phyloP scores from a whole-genome alignment of 2,329 filamentous ascomycete species.

The Exophiala oligosperma region DNA sequence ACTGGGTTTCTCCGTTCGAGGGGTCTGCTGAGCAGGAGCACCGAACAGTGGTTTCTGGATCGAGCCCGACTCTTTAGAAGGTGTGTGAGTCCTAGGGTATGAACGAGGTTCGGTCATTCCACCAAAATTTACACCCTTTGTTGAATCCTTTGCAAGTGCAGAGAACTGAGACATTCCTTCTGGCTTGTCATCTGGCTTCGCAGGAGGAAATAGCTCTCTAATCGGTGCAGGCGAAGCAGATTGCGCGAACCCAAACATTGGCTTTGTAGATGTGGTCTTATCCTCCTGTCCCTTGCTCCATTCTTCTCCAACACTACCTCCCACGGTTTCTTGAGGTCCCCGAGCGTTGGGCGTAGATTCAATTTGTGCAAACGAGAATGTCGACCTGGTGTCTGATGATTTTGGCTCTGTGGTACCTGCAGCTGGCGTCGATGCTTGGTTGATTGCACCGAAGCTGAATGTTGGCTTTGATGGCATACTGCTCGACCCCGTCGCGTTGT shows the following conservation, averaged over 20 bases:
- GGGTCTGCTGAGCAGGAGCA: too few relatives aligned
- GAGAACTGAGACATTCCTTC: conserved; percentile 7
- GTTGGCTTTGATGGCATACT: conserved; percentile 1
- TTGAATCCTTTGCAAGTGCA: not conserved
- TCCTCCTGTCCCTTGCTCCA: not conserved
- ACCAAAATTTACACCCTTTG: conserved; percentile 9
- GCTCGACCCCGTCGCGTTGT: not conserved
- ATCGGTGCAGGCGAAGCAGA: conserved; percentile 8
- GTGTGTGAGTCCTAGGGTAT: not conserved
- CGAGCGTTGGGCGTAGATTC: not conserved
- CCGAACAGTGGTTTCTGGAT: too few relatives aligned
- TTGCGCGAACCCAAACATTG: conserved; percentile 10
- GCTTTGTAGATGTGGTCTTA: not conserved
- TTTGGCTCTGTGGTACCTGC: conserved; percentile 1
- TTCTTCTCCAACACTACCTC: not conserved
- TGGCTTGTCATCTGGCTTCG: conserved; percentile 1
- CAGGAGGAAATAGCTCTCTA: conserved; percentile 14
- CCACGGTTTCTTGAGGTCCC: not conserved
- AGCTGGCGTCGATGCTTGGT: conserved; percentile 1
- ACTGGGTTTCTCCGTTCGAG: too few relatives aligned
- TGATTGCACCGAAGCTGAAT: conserved; percentile 3
- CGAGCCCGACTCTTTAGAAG: not conserved
- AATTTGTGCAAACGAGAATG: conserved; percentile 1
- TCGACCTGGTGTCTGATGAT: not conserved
- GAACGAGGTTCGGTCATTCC: conserved; percentile 1